phyloP scores from a whole-genome alignment of 2,329 filamentous ascomycete genomes.

The Aspergillus ustus region DNA sequence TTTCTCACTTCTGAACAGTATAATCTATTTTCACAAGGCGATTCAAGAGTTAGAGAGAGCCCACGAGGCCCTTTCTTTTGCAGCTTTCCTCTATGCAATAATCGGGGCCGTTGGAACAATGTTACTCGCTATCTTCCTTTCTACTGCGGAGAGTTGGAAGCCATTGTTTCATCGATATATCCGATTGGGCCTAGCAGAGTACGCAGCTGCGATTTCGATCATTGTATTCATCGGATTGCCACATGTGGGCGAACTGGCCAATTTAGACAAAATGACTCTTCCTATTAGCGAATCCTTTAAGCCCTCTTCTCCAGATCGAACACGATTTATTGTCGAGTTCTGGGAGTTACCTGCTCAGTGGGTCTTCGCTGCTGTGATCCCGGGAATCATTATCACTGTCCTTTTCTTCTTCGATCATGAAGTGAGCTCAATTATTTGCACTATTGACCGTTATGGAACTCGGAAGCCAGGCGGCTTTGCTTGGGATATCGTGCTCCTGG shows the following conservation, averaged over 20 bases:
- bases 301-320: constrained; percentile 60
- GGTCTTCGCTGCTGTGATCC: constrained; percentile 66
- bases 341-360: constrained; percentile 64
- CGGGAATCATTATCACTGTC: constrained; percentile 66
- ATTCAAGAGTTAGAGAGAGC: constrained; percentile 67
- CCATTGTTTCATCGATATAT: constrained; percentile 66
- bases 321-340: constrained; percentile 65
- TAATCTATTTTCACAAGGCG: constrained; percentile 72
- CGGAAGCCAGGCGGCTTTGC: constrained; percentile 67
- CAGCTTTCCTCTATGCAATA: constrained; percentile 67
- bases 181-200: constrained; percentile 65
- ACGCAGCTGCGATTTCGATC: constrained; percentile 69
- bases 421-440: constrained; percentile 71
- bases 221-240: constrained; percentile 68
- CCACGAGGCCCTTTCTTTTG: constrained; percentile 60
- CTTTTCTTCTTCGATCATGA: constrained; percentile 74
- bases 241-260: constrained; percentile 62
- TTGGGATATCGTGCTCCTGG: constrained; percentile 67
- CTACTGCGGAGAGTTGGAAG: constrained; percentile 65
- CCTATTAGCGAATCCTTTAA: constrained; percentile 61
- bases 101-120: constrained; percentile 69
- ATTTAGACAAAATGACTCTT: constrained; percentile 63
- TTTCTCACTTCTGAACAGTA: constrained; percentile 68
- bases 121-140: constrained; percentile 64
- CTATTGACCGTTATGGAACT: constrained; percentile 63